Conservation (phyloP, 495 filamentous ascomycete genomes). For the Mycothermus thermophilus region DNA sequence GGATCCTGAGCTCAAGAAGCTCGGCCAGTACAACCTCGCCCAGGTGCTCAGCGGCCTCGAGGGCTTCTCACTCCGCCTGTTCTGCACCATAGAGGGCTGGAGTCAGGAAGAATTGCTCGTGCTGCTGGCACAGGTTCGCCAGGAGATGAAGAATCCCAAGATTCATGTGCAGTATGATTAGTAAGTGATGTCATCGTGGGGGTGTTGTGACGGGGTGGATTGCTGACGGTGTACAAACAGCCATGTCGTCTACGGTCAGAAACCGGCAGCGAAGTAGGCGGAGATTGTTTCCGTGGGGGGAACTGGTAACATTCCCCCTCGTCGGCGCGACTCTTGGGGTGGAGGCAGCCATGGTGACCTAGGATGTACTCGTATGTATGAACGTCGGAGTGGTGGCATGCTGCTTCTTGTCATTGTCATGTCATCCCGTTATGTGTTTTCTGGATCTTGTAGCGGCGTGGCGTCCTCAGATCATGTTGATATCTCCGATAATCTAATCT, state of each 20-base stretch:
- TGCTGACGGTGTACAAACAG: constrained; percentile 1
- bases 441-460: too few species aligned
- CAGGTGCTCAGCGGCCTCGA: constrained; percentile 13
- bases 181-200: constrained; percentile 1
- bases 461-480: too few species aligned
- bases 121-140: constrained; percentile 13
- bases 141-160: constrained; percentile 6
- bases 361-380: too few species aligned
- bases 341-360: too few species aligned
- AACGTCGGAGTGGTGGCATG: too few species aligned
- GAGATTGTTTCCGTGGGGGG: too few species aligned
- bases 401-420: too few species aligned
- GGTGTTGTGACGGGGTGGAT: neutral
- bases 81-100: constrained; percentile 17
- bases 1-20: constrained; percentile 30
- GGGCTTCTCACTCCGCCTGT: constrained; percentile 13
- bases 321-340: too few species aligned
- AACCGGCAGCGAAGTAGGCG: too few species aligned
- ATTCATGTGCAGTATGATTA: constrained; percentile 5
- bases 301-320: too few species aligned
- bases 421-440: too few species aligned
- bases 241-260: constrained; percentile 5
- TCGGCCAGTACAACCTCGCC: constrained; percentile 23
- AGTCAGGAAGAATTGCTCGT: constrained; percentile 11
- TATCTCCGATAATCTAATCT: too few species aligned